These are phyloP conservation scores for Wallacemonas sp. DNA, from an alignment of 208 protist genomes.

Conservation along the genomic window DNA sequence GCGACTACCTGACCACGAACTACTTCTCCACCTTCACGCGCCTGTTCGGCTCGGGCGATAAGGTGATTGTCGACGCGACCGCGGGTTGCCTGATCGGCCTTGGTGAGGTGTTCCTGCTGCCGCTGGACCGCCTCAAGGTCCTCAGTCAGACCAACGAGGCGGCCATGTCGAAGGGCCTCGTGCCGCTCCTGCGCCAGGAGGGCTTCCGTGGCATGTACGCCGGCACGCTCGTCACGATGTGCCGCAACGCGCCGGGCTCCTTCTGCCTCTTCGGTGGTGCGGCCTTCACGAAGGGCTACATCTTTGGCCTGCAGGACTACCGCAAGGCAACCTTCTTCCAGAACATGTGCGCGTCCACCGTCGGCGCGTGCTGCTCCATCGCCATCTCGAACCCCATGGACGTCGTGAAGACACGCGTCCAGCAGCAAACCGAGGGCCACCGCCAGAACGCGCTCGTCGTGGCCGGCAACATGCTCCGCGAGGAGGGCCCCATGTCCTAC, in stretches of 20 bases:
- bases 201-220: slow-evolving; percentile 86
- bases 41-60: slow-evolving; percentile 54
- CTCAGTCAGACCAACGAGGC: slow-evolving; percentile 89
- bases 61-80: slow-evolving; percentile 73
- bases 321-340: slow-evolving; percentile 78
- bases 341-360: slow-evolving; percentile 83
- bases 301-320: slow-evolving; percentile 83
- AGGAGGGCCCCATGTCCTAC: slow-evolving; percentile 81
- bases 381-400: slow-evolving; percentile 92
- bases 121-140: slow-evolving; percentile 92
- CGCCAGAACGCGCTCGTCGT: slow-evolving; percentile 46
- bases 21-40: slow-evolving; percentile 49
- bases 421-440: slow-evolving; percentile 60
- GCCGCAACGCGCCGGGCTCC: slow-evolving; percentile 88
- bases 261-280: slow-evolving; percentile 91
- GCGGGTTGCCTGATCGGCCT: slow-evolving; percentile 87
- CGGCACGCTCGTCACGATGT: slow-evolving; percentile 82
- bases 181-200: slow-evolving; percentile 72
- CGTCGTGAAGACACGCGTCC: slow-evolving; percentile 93
- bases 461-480: slow-evolving; percentile 56
- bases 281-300: slow-evolving; percentile 85
- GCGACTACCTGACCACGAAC: slow-evolving; percentile 56
- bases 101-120: slow-evolving; percentile 88
- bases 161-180: slow-evolving; percentile 59
- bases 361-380: slow-evolving; percentile 82